Evolutionary conservation across 768 basidiomycete genomes (phyloP).

Genomic region (Leucocoprinus sp.): DNA sequence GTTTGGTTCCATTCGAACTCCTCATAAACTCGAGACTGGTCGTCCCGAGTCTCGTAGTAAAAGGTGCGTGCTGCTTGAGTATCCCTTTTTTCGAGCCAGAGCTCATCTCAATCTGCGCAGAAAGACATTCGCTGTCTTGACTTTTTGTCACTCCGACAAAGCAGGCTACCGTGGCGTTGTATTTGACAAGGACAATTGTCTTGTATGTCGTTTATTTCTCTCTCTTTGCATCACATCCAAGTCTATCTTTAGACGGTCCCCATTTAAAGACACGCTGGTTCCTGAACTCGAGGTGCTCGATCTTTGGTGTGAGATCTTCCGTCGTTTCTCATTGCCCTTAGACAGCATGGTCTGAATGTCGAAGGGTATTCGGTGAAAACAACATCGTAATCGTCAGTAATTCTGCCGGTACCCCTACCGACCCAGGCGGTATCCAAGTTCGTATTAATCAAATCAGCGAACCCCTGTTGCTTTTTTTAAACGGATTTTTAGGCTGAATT

Average conservation of each 20-base stretch:
- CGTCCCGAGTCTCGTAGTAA: constrained; percentile 55
- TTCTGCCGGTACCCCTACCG: constrained; percentile 78
- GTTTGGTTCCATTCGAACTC: constrained; percentile 65
- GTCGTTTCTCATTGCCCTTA: constrained; percentile 18
- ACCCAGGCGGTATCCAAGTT: constrained; percentile 76
- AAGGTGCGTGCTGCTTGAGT: constrained; percentile 43
- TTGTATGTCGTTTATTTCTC: constrained; percentile 41
- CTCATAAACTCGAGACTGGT: constrained; percentile 58
- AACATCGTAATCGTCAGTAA: constrained; percentile 92
- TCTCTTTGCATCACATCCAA: neutral
- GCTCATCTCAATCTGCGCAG: constrained; percentile 26
- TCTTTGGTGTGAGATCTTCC: neutral
- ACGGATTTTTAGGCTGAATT: constrained; percentile 71
- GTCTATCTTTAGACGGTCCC: constrained; percentile 58
- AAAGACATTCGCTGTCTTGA: constrained; percentile 82
- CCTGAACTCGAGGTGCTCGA: constrained; percentile 59
- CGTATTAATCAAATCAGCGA: constrained; percentile 17
- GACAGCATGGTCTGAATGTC: constrained; percentile 72
- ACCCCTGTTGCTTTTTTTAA: constrained; percentile 1
- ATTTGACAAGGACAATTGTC: constrained; percentile 97
- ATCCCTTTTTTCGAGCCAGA: neutral
- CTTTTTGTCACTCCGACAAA: constrained; percentile 57
- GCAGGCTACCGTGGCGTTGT: constrained; percentile 86
- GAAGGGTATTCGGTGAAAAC: constrained; percentile 61
- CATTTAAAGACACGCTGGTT: constrained; percentile 66